Base-by-base conservation (phyloP, 129 eudicot genomes). In the Cynara cardunculus region DNA sequence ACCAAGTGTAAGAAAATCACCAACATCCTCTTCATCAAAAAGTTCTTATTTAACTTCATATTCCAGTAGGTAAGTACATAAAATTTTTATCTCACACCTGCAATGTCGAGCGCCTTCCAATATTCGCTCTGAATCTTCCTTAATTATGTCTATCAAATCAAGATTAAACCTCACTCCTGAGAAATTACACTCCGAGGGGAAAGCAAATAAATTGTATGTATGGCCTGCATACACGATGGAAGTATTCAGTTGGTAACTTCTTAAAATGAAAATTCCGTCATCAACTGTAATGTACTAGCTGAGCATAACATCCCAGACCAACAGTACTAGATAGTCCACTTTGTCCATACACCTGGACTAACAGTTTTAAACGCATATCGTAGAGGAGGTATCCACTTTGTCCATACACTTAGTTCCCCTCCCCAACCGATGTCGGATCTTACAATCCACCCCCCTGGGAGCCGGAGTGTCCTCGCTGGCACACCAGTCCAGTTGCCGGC, bases 111-210 rank as follows among this genome's bases (percentile, higher is more conserved):
- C 71, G 71, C 74, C 89, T 88, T 82, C 86, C 72, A 90, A 85
- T 34, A 85, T 26, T 82, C 31, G 81, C 31, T 82, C 76, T 24
- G 91, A 73, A 75, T 88, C 89, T 79, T 95, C 94, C 86, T 90
- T 95, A 44, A 95, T 53, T 56, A 71, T 67, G 56, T 79, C 86
- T 76, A 89, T 90, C 71, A 95, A 85, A 75, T 95, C 93, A 61
- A 90, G 97, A 84, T 90, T 88, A 84, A 95, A 95, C 84, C 81
- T 90, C 82, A 73, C 79, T 71, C 99, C 99, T n/a, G 99, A 95
- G 87, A 95, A 95, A 76, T 95, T 95, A 91, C 99, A 92, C 80
- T 95, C 99, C 2, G 99, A 88, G 14, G 99, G 99, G 77, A 95
- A 92, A 18, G 99, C 99, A 85, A 95, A 95, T 82, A 95, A 87